Evolutionary conservation across 192 early-diverging fungal species (phyloP).

Genomic region (Jimgerdemannia flammicorona): DNA sequence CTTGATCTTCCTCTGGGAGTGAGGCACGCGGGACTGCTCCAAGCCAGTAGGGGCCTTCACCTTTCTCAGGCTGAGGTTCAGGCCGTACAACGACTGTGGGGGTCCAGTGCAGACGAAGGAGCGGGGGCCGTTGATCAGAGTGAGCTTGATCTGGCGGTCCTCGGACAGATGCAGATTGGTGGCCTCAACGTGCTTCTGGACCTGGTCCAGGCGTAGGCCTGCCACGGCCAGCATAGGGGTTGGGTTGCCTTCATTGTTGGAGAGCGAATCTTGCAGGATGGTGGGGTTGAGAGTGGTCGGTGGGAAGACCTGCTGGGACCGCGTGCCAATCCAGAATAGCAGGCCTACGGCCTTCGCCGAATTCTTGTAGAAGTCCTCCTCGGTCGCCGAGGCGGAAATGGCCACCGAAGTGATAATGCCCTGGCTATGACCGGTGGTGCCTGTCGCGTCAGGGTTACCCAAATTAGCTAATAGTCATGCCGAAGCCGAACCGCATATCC

Average conservation of each 20-base stretch:
- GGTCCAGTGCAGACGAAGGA: constrained; percentile 87
- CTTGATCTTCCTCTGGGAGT: constrained; percentile 86
- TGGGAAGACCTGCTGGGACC: constrained; percentile 77
- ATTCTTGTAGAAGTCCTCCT: constrained; percentile 72
- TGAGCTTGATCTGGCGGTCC: constrained; percentile 80
- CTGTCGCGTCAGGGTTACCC: constrained; percentile 15
- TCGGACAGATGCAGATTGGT: constrained; percentile 84
- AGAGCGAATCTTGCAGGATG: constrained; percentile 86
- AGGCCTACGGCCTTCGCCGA: constrained; percentile 78
- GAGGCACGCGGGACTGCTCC: constrained; percentile 87
- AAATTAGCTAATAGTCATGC: background rate
- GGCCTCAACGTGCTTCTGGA: constrained; percentile 78
- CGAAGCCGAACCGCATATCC: background rate
- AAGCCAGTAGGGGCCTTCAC: constrained; percentile 81
- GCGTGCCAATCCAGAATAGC: constrained; percentile 78
- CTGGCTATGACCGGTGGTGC: constrained; percentile 88
- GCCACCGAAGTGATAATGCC: constrained; percentile 84
- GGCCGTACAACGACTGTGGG: constrained; percentile 87
- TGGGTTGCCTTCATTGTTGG: constrained; percentile 86
- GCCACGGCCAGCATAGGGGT: constrained; percentile 91
- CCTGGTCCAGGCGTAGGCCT: constrained; percentile 77
- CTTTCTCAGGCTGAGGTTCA: constrained; percentile 89
- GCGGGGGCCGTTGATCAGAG: constrained; percentile 89
- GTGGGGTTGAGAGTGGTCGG: constrained; percentile 79
- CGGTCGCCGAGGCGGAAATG: constrained; percentile 73